phyloP scores from a whole-genome alignment of 2,329 filamentous ascomycete species.

The Pseudocercospora macadamiae region DNA sequence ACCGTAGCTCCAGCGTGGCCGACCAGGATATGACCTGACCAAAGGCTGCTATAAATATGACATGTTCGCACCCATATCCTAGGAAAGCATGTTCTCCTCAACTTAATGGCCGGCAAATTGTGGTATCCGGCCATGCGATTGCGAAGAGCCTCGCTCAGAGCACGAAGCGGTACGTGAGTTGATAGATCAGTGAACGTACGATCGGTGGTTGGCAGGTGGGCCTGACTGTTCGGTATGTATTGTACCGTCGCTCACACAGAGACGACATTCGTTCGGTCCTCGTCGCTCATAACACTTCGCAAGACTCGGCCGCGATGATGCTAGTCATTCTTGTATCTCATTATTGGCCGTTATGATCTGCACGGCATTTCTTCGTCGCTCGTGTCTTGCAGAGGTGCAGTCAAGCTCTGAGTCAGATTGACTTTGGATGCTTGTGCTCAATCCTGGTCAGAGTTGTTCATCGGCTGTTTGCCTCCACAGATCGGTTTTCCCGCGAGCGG shows the following conservation, averaged over 20 bases:
- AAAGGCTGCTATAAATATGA: background rate
- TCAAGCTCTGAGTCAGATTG: background rate
- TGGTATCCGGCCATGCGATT: background rate
- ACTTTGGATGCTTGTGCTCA: background rate
- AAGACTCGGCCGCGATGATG: no score
- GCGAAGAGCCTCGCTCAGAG: background rate
- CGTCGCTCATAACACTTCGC: no score
- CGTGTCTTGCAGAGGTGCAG: background rate
- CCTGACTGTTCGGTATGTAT: no score
- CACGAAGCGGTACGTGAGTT: background rate
- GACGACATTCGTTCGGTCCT: no score
- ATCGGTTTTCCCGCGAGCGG: background rate
- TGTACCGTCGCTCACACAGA: no score
- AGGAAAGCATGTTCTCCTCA: background rate
- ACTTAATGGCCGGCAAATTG: background rate
- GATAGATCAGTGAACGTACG: background rate
- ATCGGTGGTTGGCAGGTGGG: no score
- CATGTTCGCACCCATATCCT: background rate
- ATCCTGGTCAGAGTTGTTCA: background rate
- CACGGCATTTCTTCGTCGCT: background rate
- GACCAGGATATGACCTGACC: background rate
- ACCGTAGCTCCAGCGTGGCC: background rate
- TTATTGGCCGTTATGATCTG: no score
- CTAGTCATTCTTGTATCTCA: no score
- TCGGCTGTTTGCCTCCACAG: background rate